A percentile compares a stretch with the other conserved stretches of the same genome.
Evolutionary conservation across 2,329 filamentous ascomycete species (phyloP).

Genomic region (Aspergillus brunneoviolaceus): DNA sequence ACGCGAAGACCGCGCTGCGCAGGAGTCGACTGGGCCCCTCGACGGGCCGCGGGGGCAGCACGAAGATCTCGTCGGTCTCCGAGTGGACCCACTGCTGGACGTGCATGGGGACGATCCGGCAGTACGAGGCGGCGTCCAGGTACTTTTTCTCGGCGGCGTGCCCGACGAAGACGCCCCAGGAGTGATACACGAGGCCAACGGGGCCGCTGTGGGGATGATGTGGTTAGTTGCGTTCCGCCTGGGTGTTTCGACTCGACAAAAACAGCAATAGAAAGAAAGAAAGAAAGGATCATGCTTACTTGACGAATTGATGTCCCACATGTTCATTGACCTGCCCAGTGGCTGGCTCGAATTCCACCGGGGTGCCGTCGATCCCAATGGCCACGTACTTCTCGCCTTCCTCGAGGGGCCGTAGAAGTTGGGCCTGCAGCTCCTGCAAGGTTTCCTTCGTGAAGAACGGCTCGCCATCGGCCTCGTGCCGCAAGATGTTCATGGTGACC

Average conservation of each 20-base stretch:
- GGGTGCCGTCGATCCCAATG: neutral
- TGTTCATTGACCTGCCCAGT: neutral
- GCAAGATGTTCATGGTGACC: neutral
- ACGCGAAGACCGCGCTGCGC: too few species aligned
- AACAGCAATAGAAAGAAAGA: neutral
- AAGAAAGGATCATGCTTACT: neutral
- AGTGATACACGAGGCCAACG: neutral
- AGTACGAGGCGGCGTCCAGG: neutral
- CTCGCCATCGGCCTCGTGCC: neutral
- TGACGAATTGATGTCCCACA: neutral
- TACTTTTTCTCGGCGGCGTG: neutral
- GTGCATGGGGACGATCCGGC: neutral
- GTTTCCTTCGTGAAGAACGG: neutral
- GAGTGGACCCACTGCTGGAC: neutral
- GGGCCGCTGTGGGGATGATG: neutral
- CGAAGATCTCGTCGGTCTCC: neutral
- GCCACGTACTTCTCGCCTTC: neutral
- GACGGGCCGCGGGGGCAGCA: neutral
- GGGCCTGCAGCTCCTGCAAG: neutral
- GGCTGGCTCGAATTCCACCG: neutral
- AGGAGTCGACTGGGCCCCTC: neutral
- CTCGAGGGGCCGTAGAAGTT: neutral
- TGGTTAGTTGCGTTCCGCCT: too few species aligned
- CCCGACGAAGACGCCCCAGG: neutral
- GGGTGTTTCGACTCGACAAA: neutral